Evolutionary conservation across 352 stramenopile species (phyloP), one percentile per base, ranked within the genome.

Genomic region (Elongisporangium undulatum): DNA sequence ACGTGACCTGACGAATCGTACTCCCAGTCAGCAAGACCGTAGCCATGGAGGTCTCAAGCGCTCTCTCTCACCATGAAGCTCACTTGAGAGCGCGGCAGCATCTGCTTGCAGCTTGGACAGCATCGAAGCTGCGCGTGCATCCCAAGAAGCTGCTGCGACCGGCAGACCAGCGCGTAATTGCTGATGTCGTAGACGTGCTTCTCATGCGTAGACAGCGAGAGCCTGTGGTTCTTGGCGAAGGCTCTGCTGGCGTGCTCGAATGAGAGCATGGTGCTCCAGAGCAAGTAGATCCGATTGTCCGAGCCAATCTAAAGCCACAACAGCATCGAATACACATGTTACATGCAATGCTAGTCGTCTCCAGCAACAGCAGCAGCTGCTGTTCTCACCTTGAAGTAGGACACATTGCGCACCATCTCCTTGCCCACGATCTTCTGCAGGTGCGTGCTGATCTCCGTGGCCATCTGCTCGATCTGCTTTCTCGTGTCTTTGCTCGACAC

Each of bases 371-470:
- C n/a, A n/a, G 29, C 8, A 15, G 8, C 9, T 9, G 29, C 7
- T 24, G n/a, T 4, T n/a, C 55, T 52, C 59, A 88, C 79, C 69
- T 92, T 92, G 58, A 92, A 90, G 54, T 90, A 89, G 26, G 61
- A 71, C 9, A 87, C 74, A 23, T 82, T 65, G 39, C 75, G 78
- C 23, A 71, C 64, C 55, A 87, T 74, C 49, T 86, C 69, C 53
- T 87, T 84, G 9, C 78, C 74, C 15, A 90, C 72, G 8, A 89
- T 85, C n/a, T 75, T 71, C 59, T 82, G 66, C 0, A 92, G 53
- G 21, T 90, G 82, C 0, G 56, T 50, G 24, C 75, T 83, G 26
- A 88, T 78, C 60, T 92, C 80, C 1, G 62, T 41, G 45, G 87
- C 78, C 24, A 86, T 82, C 49, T 67, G 69, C 60, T 88, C 77